phyloP scores from a whole-genome alignment of 805 yeast species.

The Candida nonsorbophila region DNA sequence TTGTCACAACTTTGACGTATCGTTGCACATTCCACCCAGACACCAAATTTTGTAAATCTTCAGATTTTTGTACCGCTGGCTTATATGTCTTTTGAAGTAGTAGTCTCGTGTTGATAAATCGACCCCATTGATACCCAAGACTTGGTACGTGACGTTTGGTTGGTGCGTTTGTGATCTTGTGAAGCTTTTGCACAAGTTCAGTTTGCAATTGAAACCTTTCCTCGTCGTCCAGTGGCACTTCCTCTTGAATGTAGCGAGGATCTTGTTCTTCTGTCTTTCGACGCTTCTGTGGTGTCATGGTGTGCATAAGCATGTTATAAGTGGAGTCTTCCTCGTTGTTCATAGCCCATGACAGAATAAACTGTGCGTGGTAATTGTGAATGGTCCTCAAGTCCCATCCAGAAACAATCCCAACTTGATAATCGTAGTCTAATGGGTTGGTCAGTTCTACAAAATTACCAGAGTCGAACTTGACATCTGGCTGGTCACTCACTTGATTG shows the following conservation, averaged over 20 bases:
- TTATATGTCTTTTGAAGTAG: slow-evolving; percentile 23
- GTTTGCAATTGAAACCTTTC: too few relatives aligned
- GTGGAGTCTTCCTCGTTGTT: slow-evolving; percentile 6
- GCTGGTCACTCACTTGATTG: slow-evolving; percentile 75
- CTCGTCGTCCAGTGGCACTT: too few relatives aligned
- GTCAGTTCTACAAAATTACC: slow-evolving; percentile 13
- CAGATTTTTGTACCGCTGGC: slow-evolving; percentile 12
- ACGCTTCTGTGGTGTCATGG: not conserved
- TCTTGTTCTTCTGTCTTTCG: slow-evolving; percentile 5
- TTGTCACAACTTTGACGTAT: slow-evolving; percentile 15
- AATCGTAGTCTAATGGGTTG: slow-evolving; percentile 44
- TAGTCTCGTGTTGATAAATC: slow-evolving; percentile 18
- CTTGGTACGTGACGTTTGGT: slow-evolving; percentile 23
- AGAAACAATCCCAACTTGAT: slow-evolving; percentile 65
- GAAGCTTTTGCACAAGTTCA: slow-evolving; percentile 7
- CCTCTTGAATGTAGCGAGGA: slow-evolving; percentile 5
- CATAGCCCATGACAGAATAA: not conserved
- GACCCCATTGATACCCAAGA: slow-evolving; percentile 29
- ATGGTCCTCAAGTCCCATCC: slow-evolving; percentile 64
- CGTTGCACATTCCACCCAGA: slow-evolving; percentile 22
- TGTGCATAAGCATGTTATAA: not conserved
- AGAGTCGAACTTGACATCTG: slow-evolving; percentile 15
- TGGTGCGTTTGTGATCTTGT: slow-evolving; percentile 4
- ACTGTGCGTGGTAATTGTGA: slow-evolving; percentile 6
- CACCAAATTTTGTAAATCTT: slow-evolving; percentile 1